Conservation (phyloP, 176 grass and related monocot species). For the Pontederia paniculata region DNA sequence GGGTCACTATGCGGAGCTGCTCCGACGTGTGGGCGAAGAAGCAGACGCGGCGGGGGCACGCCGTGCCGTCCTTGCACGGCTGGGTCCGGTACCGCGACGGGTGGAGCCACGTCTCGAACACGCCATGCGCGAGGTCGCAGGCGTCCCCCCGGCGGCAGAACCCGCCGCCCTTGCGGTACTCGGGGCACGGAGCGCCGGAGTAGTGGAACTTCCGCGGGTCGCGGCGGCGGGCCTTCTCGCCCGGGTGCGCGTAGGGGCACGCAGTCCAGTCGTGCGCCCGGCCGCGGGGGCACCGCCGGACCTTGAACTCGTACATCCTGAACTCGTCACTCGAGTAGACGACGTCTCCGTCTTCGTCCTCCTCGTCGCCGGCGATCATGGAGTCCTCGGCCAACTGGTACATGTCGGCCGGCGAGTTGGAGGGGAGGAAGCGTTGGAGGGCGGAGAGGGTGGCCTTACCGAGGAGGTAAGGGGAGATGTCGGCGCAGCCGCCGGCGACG, state of each 20-base stretch:
- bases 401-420: neutral
- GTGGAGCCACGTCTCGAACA: slow-evolving; percentile 20
- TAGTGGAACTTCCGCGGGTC: slow-evolving; percentile 33
- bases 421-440: neutral
- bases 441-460: neutral
- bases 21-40: slow-evolving; percentile 11
- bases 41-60: slow-evolving; percentile 8
- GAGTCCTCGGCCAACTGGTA: neutral
- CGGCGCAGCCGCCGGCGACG: neutral
- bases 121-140: slow-evolving; percentile 6
- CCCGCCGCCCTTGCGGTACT: slow-evolving; percentile 13
- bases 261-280: slow-evolving; percentile 29
- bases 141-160: slow-evolving; percentile 1
- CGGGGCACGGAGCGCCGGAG: slow-evolving; percentile 24
- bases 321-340: slow-evolving; percentile 26
- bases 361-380: neutral
- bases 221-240: slow-evolving; percentile 41
- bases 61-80: slow-evolving; percentile 13
- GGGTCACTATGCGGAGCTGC: slow-evolving; percentile 3
- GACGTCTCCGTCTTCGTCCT: neutral
- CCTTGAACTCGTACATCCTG: slow-evolving; percentile 56
- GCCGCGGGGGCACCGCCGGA: slow-evolving; percentile 27
- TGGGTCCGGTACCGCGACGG: slow-evolving; percentile 9
- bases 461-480: slow-evolving; percentile 2
- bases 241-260: slow-evolving; percentile 51